Conservation (phyloP, 2,329 filamentous ascomycete species). For the Meredithiella fracta region DNA sequence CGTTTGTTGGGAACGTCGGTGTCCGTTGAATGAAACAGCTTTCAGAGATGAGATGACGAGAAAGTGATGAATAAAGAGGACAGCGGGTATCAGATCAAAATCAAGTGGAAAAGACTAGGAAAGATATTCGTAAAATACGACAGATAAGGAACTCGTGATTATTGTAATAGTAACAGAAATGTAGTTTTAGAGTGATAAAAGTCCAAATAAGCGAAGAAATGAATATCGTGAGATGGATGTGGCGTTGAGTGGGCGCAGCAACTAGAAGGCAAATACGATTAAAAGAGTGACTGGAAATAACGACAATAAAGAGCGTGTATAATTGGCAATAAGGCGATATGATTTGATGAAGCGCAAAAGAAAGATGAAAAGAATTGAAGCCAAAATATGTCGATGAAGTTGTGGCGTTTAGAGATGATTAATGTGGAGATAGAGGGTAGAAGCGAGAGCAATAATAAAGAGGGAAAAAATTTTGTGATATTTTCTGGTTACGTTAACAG, state of each 20-base stretch:
- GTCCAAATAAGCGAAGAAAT: no score
- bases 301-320: background rate
- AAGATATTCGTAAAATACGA: background rate
- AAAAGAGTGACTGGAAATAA: background rate
- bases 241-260: background rate
- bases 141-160: background rate
- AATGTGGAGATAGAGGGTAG: background rate
- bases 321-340: background rate
- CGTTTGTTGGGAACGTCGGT: background rate
- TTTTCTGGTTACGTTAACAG: background rate
- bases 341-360: background rate
- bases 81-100: background rate
- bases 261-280: background rate
- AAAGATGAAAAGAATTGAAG: background rate
- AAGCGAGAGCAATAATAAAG: background rate
- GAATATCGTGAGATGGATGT: background rate
- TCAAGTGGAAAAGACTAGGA: background rate
- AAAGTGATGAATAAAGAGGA: background rate
- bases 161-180: background rate
- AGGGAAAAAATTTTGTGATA: constrained; percentile 4
- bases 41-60: background rate
- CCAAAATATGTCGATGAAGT: background rate
- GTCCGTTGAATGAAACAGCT: background rate
- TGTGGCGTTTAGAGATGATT: background rate
- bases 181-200: no score